Conservation (phyloP, 108 stramenopile species). For the Schizochytrium sp. region DNA sequence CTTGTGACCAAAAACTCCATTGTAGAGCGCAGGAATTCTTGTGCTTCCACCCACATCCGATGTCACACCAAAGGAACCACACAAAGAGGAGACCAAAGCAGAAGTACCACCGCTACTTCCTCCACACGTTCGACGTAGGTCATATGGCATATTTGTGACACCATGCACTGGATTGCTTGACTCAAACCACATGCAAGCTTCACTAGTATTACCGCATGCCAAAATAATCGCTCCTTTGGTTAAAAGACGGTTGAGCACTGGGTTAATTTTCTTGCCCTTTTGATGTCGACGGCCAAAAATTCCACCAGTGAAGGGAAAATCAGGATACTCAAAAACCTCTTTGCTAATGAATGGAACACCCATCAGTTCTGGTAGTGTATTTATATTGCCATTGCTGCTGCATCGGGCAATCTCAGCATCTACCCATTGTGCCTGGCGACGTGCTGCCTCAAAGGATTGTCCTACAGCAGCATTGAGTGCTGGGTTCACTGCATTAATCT, state of each 20-base stretch:
- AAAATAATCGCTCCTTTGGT: constrained; percentile 20
- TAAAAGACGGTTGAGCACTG: background rate
- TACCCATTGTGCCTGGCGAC: background rate
- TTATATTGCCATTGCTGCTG: too few species aligned
- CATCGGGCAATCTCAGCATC: background rate
- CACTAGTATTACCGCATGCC: constrained; percentile 34
- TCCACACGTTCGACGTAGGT: constrained; percentile 54
- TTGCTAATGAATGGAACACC: constrained; percentile 50
- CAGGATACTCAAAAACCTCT: constrained; percentile 45
- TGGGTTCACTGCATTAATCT: background rate
- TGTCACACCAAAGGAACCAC: constrained; percentile 45
- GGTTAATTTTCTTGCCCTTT: background rate
- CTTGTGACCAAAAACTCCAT: constrained; percentile 65
- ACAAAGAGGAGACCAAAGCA: constrained; percentile 19
- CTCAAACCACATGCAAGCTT: constrained; percentile 65
- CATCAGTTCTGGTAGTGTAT: background rate
- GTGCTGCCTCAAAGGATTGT: background rate
- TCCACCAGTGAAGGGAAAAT: constrained; percentile 39
- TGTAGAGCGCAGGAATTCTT: constrained; percentile 64
- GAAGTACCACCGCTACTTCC: constrained; percentile 64
- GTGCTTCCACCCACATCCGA: constrained; percentile 66
- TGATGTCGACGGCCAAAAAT: constrained; percentile 19
- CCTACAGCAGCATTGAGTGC: constrained; percentile 16
- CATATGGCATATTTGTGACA: constrained; percentile 52
- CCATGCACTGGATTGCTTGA: constrained; percentile 61